A percentile compares a stretch with the other conserved stretches of the same genome.
Conservation (phyloP, 345 rosid genomes). For the Eucalyptus melliodora region DNA sequence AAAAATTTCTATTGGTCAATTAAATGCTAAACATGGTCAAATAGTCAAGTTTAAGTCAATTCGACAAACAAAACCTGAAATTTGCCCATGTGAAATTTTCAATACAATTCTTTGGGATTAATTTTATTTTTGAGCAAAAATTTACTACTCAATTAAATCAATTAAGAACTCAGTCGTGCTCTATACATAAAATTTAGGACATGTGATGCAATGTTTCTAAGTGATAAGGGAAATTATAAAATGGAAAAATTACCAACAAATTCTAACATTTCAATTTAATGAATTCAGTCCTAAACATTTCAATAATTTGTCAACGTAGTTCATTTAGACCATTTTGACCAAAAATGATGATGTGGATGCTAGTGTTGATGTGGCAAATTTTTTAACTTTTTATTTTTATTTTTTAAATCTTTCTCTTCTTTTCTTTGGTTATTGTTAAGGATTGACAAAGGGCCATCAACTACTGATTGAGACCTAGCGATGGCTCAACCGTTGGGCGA, state of each 20-base stretch:
- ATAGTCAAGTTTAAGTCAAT: not conserved
- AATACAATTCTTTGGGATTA: not conserved
- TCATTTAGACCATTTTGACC: rapidly evolving
- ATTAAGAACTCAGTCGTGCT: not conserved
- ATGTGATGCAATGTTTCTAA: not conserved
- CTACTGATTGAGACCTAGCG: rapidly evolving
- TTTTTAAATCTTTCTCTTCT: no score
- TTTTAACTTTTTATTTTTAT: no score
- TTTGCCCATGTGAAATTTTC: not conserved
- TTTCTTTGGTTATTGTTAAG: not conserved
- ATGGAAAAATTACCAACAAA: not conserved
- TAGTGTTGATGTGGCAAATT: rapidly evolving
- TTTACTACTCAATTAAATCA: not conserved
- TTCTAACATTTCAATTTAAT: rapidly evolving
- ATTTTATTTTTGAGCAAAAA: not conserved
- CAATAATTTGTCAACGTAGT: no score
- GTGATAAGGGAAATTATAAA: not conserved
- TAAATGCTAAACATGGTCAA: not conserved
- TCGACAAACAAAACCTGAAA: not conserved
- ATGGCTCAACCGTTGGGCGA: rapidly evolving
- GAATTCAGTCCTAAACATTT: no score
- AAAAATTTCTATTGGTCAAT: rapidly evolving
- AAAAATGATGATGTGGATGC: not conserved
- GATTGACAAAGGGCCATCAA: not conserved
- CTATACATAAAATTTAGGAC: not conserved